phyloP scores from a whole-genome alignment of 345 rosid species.

The Sisymbrium altissimum region DNA sequence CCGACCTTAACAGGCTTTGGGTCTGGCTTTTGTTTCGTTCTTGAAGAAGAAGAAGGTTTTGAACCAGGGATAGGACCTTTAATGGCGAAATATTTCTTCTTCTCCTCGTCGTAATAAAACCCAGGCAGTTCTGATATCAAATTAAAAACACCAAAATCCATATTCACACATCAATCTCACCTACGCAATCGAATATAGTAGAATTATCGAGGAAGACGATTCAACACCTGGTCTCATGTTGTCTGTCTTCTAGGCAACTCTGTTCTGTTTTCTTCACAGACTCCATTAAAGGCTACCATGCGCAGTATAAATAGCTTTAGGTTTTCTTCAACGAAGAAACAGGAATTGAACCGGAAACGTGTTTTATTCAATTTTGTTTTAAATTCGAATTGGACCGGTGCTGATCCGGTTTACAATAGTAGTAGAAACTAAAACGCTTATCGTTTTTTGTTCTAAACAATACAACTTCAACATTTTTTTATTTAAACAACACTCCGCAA shows the following conservation, averaged over 20 bases:
- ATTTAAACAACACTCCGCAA: slow-evolving; percentile 11
- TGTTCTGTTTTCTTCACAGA: slow-evolving; percentile 2
- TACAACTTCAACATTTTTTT: neutral
- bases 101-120: slow-evolving; percentile 78
- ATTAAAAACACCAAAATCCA: neutral
- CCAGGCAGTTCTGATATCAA: slow-evolving; percentile 69
- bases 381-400: neutral
- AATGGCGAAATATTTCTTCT: slow-evolving; percentile 80
- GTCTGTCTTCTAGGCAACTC: neutral
- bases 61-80: slow-evolving; percentile 78
- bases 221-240: slow-evolving; percentile 32
- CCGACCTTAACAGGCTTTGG: slow-evolving; percentile 38
- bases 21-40: slow-evolving; percentile 23
- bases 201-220: neutral
- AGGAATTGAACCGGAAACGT: neutral
- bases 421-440: neutral
- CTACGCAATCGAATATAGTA: neutral
- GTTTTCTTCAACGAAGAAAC: neutral
- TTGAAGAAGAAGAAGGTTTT: slow-evolving; percentile 30
- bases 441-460: neutral
- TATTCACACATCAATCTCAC: neutral
- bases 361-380: slow-evolving; percentile 6
- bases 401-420: neutral
- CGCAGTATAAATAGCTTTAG: neutral
- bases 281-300: slow-evolving; percentile 12